Conservation (phyloP, 768 basidiomycete genomes). For the Pleurotus platypus region DNA sequence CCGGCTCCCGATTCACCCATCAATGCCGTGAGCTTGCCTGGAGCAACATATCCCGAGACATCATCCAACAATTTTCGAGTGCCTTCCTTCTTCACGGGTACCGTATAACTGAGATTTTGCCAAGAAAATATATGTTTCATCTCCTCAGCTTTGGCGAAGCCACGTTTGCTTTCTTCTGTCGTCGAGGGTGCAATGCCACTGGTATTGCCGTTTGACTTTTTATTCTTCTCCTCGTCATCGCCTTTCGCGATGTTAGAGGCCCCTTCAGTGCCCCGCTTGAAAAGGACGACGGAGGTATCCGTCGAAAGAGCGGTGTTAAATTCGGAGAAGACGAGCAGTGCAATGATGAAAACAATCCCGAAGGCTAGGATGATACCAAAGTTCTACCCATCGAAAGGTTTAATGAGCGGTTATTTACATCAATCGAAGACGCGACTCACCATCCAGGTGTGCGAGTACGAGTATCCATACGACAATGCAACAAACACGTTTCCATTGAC, state of each 20-base stretch:
- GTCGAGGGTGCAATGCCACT: background rate
- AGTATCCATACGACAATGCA: slow-evolving; percentile 36
- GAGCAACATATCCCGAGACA: slow-evolving; percentile 62
- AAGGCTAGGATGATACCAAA: slow-evolving; percentile 70
- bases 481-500: slow-evolving; percentile 45
- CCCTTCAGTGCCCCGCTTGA: slow-evolving; percentile 30
- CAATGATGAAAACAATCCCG: slow-evolving; percentile 46
- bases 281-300: slow-evolving; percentile 46
- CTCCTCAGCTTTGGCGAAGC: slow-evolving; percentile 16
- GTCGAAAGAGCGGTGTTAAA: slow-evolving; percentile 36
- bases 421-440: slow-evolving; percentile 6
- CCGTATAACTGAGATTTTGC: slow-evolving; percentile 57
- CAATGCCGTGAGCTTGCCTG: slow-evolving; percentile 64
- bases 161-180: background rate
- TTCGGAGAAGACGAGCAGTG: slow-evolving; percentile 61
- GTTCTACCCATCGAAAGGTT: slow-evolving; percentile 42
- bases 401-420: background rate
- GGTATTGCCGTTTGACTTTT: background rate
- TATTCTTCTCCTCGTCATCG: background rate
- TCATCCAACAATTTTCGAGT: slow-evolving; percentile 47
- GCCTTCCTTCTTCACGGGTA: slow-evolving; percentile 38
- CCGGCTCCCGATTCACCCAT: slow-evolving; percentile 48
- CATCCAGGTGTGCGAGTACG: slow-evolving; percentile 10
- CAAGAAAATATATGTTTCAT: slow-evolving; percentile 64
- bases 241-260: background rate